phyloP scores from a whole-genome alignment of 2,329 filamentous ascomycete species.

The Cordyceps tenuipes region DNA sequence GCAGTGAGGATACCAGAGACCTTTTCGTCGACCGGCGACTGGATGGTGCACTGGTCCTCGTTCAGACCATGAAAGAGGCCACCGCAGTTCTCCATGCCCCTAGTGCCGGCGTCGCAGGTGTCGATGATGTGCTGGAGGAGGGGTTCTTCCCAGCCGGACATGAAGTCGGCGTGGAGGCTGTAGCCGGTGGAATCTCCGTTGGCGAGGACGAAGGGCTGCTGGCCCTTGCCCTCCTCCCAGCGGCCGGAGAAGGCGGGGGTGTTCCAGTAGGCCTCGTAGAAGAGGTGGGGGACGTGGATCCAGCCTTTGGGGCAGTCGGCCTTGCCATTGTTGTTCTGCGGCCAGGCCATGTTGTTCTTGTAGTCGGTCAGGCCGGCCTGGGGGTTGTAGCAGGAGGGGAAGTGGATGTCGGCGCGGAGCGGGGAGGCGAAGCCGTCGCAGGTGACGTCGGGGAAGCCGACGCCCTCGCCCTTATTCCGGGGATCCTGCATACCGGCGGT shows the following conservation, averaged over 20 bases:
- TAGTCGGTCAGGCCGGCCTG: slow-evolving; percentile 49
- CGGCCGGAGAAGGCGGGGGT: slow-evolving; percentile 42
- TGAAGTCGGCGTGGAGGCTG: slow-evolving; percentile 63
- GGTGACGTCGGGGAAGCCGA: slow-evolving; percentile 61
- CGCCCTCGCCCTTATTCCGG: slow-evolving; percentile 45
- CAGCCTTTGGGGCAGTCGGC: slow-evolving; percentile 47
- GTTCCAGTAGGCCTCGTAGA: slow-evolving; percentile 54
- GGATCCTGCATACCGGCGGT: slow-evolving; percentile 47
- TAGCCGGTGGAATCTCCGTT: slow-evolving; percentile 64
- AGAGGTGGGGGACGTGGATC: slow-evolving; percentile 48
- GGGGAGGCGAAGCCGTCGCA: slow-evolving; percentile 57
- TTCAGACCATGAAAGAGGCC: slow-evolving; percentile 47
- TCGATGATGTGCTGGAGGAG: slow-evolving; percentile 60
- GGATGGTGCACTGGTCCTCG: slow-evolving; percentile 42
- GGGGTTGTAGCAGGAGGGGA: slow-evolving; percentile 68
- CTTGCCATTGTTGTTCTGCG: slow-evolving; percentile 40
- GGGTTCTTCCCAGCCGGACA: slow-evolving; percentile 61
- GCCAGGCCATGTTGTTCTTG: slow-evolving; percentile 59
- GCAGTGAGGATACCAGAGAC: slow-evolving; percentile 34
- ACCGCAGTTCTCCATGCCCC: slow-evolving; percentile 55
- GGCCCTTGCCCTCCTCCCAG: slow-evolving; percentile 46
- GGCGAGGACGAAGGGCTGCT: slow-evolving; percentile 58
- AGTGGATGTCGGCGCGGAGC: slow-evolving; percentile 59
- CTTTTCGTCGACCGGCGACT: slow-evolving; percentile 37
- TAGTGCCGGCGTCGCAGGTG: slow-evolving; percentile 52